Conservation (phyloP, 257 asterid genomes). For the Fraxinus cuspidata region DNA sequence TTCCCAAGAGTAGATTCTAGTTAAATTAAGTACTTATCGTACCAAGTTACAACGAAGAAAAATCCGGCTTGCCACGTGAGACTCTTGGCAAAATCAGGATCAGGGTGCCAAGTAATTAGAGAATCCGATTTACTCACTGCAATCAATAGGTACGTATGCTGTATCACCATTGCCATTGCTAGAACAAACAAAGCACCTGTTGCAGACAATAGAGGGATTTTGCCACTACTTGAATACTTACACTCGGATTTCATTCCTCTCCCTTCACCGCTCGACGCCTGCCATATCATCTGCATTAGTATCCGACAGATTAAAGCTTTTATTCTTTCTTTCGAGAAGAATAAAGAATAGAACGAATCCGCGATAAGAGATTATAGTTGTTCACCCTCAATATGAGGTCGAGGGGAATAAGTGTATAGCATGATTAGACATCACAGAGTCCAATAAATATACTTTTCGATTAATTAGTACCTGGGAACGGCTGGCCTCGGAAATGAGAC, state of each 20-base stretch:
- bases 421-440: not conserved
- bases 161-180: slow-evolving; percentile 70
- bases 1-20: no score
- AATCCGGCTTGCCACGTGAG: slow-evolving; percentile 72
- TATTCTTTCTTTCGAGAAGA: no score
- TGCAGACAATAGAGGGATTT: slow-evolving; percentile 60
- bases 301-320: not conserved
- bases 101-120: slow-evolving; percentile 52
- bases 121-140: slow-evolving; percentile 57
- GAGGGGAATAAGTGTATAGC: no score
- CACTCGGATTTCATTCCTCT: slow-evolving; percentile 42
- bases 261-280: slow-evolving; percentile 17
- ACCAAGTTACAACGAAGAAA: slow-evolving; percentile 83
- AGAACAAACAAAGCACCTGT: slow-evolving; percentile 63
- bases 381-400: not conserved
- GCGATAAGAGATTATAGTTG: no score
- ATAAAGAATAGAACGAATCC: no score
- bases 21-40: slow-evolving; percentile 4
- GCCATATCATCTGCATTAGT: slow-evolving; percentile 49
- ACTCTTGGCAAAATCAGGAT: slow-evolving; percentile 47
- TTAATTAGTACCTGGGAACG: slow-evolving; percentile 63
- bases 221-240: slow-evolving; percentile 60
- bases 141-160: slow-evolving; percentile 65
- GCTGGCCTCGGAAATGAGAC: slow-evolving; percentile 73
- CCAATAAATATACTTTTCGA: not conserved